Evolutionary conservation across 1,284 basidiomycete species (phyloP).

Genomic region (Abortiporus biennis): DNA sequence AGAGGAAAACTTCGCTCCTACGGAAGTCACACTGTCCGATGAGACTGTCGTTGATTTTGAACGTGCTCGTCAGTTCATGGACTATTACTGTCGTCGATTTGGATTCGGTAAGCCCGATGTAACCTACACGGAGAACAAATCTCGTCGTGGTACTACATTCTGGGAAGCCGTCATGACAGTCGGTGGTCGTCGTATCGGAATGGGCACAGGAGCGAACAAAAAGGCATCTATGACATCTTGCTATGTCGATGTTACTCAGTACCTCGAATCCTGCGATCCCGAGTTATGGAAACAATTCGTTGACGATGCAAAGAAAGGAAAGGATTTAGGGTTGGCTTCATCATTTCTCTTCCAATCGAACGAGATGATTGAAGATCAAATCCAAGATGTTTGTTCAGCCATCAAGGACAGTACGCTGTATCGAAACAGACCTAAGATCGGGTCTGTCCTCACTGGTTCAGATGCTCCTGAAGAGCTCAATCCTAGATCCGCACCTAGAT

Average conservation of each 20-base stretch:
- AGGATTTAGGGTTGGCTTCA: constrained; percentile 65
- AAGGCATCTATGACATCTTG: constrained; percentile 72
- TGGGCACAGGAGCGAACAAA: constrained; percentile 68
- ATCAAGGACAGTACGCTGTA: constrained; percentile 53
- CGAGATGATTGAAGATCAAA: constrained; percentile 64
- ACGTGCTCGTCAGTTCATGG: constrained; percentile 86
- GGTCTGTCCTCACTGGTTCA: constrained; percentile 15
- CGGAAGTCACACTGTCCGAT: constrained; percentile 52
- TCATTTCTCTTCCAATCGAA: constrained; percentile 71
- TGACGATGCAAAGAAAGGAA: constrained; percentile 53
- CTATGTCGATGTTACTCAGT: constrained; percentile 85
- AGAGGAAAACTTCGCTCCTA: constrained; percentile 6
- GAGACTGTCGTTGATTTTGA: constrained; percentile 66
- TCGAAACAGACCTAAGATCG: constrained; percentile 35
- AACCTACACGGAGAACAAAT: constrained; percentile 36
- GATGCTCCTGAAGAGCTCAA: constrained; percentile 8
- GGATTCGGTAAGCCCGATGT: constrained; percentile 81
- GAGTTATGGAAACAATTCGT: constrained; percentile 76
- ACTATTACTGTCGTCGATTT: constrained; percentile 87
- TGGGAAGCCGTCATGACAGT: constrained; percentile 88
- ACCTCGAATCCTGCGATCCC: constrained; percentile 81
- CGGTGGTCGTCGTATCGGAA: constrained; percentile 74
- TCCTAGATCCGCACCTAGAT: constrained; percentile 5
- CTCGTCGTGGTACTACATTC: constrained; percentile 18
- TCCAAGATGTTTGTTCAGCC: constrained; percentile 69